Evolutionary conservation across 768 basidiomycete species (phyloP), one percentile per base, ranked within the genome.

Genomic region (Hygrocybe coccinea): DNA sequence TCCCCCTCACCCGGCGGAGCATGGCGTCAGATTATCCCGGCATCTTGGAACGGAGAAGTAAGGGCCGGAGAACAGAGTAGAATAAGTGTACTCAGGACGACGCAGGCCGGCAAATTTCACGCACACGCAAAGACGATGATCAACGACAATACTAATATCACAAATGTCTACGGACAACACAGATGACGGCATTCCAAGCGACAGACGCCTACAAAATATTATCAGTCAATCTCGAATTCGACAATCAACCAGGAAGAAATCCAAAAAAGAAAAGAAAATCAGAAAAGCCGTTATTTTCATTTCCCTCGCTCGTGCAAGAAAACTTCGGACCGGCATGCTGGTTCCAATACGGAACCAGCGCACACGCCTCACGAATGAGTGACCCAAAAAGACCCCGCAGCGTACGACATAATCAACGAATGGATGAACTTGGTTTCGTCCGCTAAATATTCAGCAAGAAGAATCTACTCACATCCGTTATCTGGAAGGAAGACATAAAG

Each of bases 361-460:
- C 64, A 71, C 71, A 72, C 69, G 35, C 68, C 74, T 68, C 70
- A 52, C 63, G 59, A 59, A 56, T 34, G 61, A 60, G 62, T 56
- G 68, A 64, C 70, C n/a, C n/a, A n/a, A 72, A 51, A 61, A 56
- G 62, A 63, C 65, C 66, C 60, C 62, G 69, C 63, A 66, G 65
- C 59, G 24, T 66, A 60, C 67, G 67, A 71, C 73, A 72, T 69
- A 69, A 74, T 87, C 86, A 86, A 87, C 77, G 85, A 87, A 87
- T 87, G 86, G 86, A 87, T 87, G 79, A 87, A 86, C 85, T 87
- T 80, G 69, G 72, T 87, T 85, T 87, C 85, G 75, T 86, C 85
- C 69, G 72, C 54, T 50, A 52, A 50, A 33, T 12, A 10, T 22
- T 25, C 8, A 47, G 29, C 50, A n/a, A 50, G 41, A 2, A 17